Conservation (phyloP, 2,329 filamentous ascomycete genomes). For the Phialophora expanda region DNA sequence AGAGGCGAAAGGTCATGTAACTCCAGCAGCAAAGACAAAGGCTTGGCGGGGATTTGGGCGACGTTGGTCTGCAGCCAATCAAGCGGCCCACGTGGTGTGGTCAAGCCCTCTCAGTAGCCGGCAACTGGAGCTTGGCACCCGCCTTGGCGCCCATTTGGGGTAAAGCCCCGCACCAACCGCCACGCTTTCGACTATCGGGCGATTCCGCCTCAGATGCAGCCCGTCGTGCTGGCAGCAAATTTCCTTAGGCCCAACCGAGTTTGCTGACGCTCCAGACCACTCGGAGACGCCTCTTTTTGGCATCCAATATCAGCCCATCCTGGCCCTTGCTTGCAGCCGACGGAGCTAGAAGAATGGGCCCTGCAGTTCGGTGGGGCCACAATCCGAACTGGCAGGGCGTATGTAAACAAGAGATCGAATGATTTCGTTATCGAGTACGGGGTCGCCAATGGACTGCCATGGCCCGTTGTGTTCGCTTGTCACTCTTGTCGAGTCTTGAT, state of each 20-base stretch:
- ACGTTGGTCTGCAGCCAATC: conserved; percentile 33
- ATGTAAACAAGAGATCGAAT: conserved; percentile 7
- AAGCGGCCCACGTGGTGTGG: conserved; percentile 22
- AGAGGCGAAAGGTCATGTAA: conserved; percentile 4
- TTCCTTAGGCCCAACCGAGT: background rate
- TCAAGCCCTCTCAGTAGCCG: conserved; percentile 11
- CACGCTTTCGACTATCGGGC: background rate
- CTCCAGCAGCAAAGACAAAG: conserved; percentile 10
- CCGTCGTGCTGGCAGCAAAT: background rate
- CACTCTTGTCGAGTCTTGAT: conserved; percentile 10
- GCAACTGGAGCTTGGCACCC: conserved; percentile 8
- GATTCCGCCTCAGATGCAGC: background rate
- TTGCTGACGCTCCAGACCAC: conserved; percentile 12
- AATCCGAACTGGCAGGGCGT: conserved; percentile 7
- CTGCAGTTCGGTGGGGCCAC: conserved; percentile 4
- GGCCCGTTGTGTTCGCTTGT: conserved; percentile 1
- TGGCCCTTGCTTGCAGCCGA: conserved; percentile 12
- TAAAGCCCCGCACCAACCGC: conserved; percentile 4
- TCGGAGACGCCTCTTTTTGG: background rate
- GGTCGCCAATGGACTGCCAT: conserved; percentile 12
- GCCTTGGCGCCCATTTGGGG: conserved; percentile 1
- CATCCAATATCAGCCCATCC: background rate
- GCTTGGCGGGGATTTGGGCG: conserved; percentile 1
- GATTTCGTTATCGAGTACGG: conserved; percentile 2
- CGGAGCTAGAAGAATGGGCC: background rate